Evolutionary conservation across 2,329 filamentous ascomycete species (phyloP).

Genomic region (Alternaria incomplexa): DNA sequence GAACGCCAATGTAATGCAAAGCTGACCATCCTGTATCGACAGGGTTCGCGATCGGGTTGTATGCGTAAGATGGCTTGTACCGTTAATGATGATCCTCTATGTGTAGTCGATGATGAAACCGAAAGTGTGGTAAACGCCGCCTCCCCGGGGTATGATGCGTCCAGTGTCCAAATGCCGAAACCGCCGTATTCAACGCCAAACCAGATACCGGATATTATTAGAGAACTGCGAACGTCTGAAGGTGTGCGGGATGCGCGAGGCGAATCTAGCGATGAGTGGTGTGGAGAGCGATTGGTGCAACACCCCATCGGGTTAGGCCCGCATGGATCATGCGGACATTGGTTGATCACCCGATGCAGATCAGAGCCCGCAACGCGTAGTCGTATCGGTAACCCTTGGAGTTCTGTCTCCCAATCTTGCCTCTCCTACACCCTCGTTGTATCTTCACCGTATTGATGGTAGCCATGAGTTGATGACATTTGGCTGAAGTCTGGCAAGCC

Average conservation of each 20-base stretch:
- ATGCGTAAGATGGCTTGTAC: constrained; percentile 14
- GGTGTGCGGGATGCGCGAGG: constrained; percentile 28
- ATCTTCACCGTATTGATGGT: constrained; percentile 47
- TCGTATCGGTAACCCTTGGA: constrained; percentile 20
- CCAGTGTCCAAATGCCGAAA: constrained; percentile 25
- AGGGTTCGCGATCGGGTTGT: constrained; percentile 20
- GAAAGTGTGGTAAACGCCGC: constrained; percentile 34
- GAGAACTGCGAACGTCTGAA: constrained; percentile 10
- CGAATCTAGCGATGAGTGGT: constrained; percentile 33
- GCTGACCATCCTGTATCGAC: constrained; percentile 13
- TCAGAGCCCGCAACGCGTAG: constrained; percentile 30
- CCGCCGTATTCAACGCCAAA: constrained; percentile 23
- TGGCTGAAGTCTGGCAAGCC: constrained; percentile 39
- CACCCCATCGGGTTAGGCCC: constrained; percentile 29
- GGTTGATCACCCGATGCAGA: constrained; percentile 42
- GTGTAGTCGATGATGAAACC: constrained; percentile 11
- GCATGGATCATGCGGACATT: constrained; percentile 37
- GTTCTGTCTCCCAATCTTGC: constrained; percentile 7
- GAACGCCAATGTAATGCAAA: constrained; percentile 25
- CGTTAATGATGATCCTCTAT: constrained; percentile 19
- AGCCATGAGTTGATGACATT: constrained; percentile 37
- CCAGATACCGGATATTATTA: constrained; percentile 11
- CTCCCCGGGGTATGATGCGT: constrained; percentile 44
- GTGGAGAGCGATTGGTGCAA: constrained; percentile 29
- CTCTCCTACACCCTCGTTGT: constrained; percentile 44